phyloP scores from a whole-genome alignment of 2,329 filamentous ascomycete genomes.

The Alternaria gansuensis region DNA sequence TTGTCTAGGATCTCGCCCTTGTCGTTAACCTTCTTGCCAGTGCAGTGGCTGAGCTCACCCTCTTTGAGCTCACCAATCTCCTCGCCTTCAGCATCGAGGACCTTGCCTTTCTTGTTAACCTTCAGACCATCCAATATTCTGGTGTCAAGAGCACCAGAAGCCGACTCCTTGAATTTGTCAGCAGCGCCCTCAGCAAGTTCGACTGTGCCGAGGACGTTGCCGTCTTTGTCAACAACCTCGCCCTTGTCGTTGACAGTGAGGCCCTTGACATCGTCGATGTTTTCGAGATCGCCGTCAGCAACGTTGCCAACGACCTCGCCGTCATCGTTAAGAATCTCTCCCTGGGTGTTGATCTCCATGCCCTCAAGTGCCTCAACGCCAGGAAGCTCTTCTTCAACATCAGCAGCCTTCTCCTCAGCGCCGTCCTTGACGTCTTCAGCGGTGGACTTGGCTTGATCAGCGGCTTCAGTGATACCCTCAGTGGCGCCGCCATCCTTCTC shows the following conservation, averaged over 20 bases:
- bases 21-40: slow-evolving; percentile 61
- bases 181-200: slow-evolving; percentile 61
- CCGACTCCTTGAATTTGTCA: slow-evolving; percentile 57
- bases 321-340: slow-evolving; percentile 60
- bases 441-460: slow-evolving; percentile 46
- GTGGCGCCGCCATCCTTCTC: slow-evolving; percentile 39
- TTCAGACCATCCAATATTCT: slow-evolving; percentile 63
- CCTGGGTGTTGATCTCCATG: slow-evolving; percentile 61
- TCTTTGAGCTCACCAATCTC: slow-evolving; percentile 61
- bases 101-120: slow-evolving; percentile 66
- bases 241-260: slow-evolving; percentile 62
- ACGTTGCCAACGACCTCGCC: slow-evolving; percentile 61
- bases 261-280: slow-evolving; percentile 57
- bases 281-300: slow-evolving; percentile 54
- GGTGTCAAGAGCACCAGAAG: slow-evolving; percentile 54
- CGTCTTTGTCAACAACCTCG: slow-evolving; percentile 61
- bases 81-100: slow-evolving; percentile 61
- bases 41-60: slow-evolving; percentile 56
- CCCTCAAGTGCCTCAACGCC: slow-evolving; percentile 63
- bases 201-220: slow-evolving; percentile 61
- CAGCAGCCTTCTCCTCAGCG: slow-evolving; percentile 46
- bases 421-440: slow-evolving; percentile 42
- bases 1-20: slow-evolving; percentile 62
- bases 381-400: slow-evolving; percentile 60
- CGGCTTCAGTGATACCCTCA: slow-evolving; percentile 35